Conservation (phyloP, 2,329 filamentous ascomycete genomes). For the Triangularia setosa region DNA sequence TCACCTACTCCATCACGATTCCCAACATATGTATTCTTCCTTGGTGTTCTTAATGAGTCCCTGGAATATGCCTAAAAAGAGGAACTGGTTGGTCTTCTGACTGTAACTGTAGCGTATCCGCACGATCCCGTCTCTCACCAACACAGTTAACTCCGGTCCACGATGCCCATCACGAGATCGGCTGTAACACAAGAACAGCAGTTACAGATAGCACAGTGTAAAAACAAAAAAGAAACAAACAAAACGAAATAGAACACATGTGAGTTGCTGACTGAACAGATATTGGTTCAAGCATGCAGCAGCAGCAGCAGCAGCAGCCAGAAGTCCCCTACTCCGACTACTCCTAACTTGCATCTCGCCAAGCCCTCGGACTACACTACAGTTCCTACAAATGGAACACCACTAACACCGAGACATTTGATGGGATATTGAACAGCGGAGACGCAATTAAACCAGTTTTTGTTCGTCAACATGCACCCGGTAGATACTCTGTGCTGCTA, state of each 20-base stretch:
- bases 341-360: neutral
- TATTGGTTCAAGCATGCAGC: neutral
- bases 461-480: neutral
- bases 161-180: neutral
- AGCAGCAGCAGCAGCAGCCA: neutral
- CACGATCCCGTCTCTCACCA: neutral
- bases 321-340: neutral
- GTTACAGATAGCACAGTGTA: neutral
- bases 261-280: neutral
- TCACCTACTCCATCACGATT: neutral
- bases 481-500: neutral
- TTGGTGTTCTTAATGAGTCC: neutral
- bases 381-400: neutral
- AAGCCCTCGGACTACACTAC: neutral
- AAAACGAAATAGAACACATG: neutral
- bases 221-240: neutral
- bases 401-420: neutral
- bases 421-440: neutral
- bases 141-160: neutral
- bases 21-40: neutral
- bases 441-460: neutral
- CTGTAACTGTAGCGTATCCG: neutral
- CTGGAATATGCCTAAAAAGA: neutral
- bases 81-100: neutral
- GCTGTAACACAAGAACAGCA: neutral